These are phyloP conservation scores for Tulasnella sp. DNA, from an alignment of 768 basidiomycete genomes.

Conservation along the genomic window DNA sequence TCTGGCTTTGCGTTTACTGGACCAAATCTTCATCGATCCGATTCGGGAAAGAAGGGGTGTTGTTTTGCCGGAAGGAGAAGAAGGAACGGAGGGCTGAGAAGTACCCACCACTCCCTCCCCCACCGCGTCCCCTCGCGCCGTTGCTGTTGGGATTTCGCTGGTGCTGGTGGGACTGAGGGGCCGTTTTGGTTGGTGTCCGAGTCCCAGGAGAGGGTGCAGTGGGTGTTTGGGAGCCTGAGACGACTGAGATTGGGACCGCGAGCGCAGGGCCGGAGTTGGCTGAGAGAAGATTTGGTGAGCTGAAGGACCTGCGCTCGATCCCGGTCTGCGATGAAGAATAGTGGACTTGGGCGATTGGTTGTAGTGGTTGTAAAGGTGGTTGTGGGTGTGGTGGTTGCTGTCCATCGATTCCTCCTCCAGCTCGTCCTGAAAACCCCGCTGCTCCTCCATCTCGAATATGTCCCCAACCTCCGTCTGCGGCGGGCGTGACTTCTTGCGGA, in stretches of 20 bases:
- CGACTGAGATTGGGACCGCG: not conserved
- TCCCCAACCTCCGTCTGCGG: conserved; percentile 30
- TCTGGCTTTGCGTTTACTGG: not conserved
- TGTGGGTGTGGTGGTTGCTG: conserved; percentile 8
- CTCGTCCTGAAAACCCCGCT: conserved; percentile 13
- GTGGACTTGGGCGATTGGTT: not conserved
- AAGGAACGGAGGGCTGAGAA: conserved; percentile 11
- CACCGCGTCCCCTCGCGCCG: conserved; percentile 9
- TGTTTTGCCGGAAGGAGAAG: conserved; percentile 26
- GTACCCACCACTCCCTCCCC: not conserved
- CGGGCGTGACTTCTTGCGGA: conserved; percentile 73
- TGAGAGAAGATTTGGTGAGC: conserved; percentile 7
- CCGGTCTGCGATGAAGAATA: not conserved
- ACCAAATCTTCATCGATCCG: conserved; percentile 48
- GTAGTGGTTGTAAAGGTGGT: too few relatives aligned
- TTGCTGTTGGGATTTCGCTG: not conserved
- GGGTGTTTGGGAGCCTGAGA: conserved; percentile 18
- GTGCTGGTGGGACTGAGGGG: not conserved
- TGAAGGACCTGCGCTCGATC: conserved; percentile 6
- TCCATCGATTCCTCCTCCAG: conserved; percentile 5
- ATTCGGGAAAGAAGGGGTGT: conserved; percentile 42
- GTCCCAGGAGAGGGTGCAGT: not conserved
- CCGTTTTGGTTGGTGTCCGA: not conserved
- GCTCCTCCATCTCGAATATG: conserved; percentile 39
- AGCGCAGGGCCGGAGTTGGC: not conserved